A percentile compares a stretch with the other conserved stretches of the same genome.
phyloP scores from a whole-genome alignment of 441 rosid species.

The Bocquillonia castaneifolia region DNA sequence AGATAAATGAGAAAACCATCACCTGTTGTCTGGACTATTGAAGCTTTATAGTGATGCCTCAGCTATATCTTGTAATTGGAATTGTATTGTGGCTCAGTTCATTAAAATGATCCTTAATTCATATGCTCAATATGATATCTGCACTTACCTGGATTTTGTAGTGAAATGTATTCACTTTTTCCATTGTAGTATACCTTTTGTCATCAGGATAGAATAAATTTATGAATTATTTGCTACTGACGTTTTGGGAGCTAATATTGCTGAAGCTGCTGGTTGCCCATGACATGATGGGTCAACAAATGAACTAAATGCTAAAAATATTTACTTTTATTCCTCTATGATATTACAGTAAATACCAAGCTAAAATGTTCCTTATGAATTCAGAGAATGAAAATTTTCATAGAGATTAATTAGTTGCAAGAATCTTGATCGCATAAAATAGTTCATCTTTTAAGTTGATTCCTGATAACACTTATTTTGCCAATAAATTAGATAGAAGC shows the following conservation, averaged over 20 bases:
- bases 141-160: not conserved
- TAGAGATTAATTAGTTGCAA: not conserved
- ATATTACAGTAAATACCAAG: not conserved
- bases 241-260: not conserved
- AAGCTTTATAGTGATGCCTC: not conserved
- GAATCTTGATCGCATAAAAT: not conserved
- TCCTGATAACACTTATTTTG: not conserved
- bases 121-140: not conserved
- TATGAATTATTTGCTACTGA: not conserved
- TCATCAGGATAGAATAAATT: not conserved
- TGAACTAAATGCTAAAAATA: not conserved
- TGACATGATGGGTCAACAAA: not conserved
- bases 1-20: constrained; percentile 24
- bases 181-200: not conserved
- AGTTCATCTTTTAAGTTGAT: not conserved
- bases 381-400: not conserved
- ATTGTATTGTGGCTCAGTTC: not conserved
- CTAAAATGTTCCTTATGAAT: not conserved
- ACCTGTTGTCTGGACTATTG: not conserved
- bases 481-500: not conserved
- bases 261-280: not conserved
- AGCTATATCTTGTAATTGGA: not conserved
- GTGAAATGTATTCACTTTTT: not conserved
- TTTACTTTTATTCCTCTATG: not conserved
- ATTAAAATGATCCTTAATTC: constrained; percentile 5